Percentiles rank a stretch among this genome's conserved stretches.
phyloP scores from a whole-genome alignment of 2,329 filamentous ascomycete species.

The Emmonsia crescens region DNA sequence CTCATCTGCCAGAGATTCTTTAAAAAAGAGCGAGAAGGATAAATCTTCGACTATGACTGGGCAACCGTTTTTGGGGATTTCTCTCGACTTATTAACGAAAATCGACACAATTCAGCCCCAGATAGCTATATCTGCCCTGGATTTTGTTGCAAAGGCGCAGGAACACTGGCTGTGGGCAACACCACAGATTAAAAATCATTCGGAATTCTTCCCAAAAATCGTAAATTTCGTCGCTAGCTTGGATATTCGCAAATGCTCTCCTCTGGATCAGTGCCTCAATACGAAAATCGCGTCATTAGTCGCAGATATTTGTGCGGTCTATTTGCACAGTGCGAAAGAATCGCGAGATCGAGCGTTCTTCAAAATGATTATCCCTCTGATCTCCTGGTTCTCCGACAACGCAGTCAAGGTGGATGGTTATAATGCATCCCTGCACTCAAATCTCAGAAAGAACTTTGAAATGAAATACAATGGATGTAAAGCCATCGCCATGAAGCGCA shows the following conservation, averaged over 20 bases:
- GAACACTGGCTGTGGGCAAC: constrained; percentile 96
- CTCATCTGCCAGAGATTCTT: constrained; percentile 65
- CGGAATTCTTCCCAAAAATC: constrained; percentile 60
- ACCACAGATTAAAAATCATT: constrained; percentile 63
- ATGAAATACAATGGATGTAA: constrained; percentile 62
- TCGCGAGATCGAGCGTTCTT: constrained; percentile 57
- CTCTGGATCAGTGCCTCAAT: constrained; percentile 42
- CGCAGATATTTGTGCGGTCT: constrained; percentile 81
- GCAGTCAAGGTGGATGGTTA: constrained; percentile 72
- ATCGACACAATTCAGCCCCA: constrained; percentile 54
- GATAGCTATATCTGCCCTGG: constrained; percentile 63
- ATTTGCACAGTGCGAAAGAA: constrained; percentile 76
- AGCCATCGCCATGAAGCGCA: constrained; percentile 71
- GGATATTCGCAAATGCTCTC: constrained; percentile 42
- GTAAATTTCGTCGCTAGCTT: constrained; percentile 56
- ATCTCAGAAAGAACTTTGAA: constrained; percentile 75
- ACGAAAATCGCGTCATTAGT: constrained; percentile 69
- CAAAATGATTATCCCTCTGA: constrained; percentile 58
- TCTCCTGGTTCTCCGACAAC: constrained; percentile 70
- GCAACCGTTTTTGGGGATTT: constrained; percentile 62
- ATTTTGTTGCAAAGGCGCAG: constrained; percentile 79
- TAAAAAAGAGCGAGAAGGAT: constrained; percentile 43
- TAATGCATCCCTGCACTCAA: constrained; percentile 75
- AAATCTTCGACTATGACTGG: constrained; percentile 41
- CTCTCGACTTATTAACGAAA: constrained; percentile 57